phyloP scores from a whole-genome alignment of 2,329 filamentous ascomycete genomes.

The Colletotrichum endophyticum region DNA sequence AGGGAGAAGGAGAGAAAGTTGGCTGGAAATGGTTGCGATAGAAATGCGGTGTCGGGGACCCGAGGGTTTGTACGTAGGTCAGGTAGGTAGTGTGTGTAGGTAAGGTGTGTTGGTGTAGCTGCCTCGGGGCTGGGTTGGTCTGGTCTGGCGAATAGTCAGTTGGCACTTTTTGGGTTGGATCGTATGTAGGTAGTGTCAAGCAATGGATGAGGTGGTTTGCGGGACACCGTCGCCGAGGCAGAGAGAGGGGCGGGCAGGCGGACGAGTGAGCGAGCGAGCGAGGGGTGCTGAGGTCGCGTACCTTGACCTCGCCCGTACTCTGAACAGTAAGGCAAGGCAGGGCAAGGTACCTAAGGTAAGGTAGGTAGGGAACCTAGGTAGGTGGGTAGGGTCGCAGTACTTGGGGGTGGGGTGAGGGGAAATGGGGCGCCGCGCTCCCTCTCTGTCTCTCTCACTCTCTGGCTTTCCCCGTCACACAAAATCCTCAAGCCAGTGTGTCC shows the following conservation, averaged over 20 bases:
- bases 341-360: not conserved
- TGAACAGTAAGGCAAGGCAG: not conserved
- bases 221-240: slow-evolving; percentile 6
- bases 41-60: slow-evolving; percentile 16
- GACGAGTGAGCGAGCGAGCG: not conserved
- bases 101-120: not conserved
- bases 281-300: not conserved
- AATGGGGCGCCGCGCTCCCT: not conserved
- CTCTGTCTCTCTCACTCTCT: not conserved
- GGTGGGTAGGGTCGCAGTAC: not conserved
- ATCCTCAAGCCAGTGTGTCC: not conserved
- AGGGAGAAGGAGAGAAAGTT: not conserved
- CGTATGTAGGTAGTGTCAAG: not conserved
- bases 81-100: not conserved
- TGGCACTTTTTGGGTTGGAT: not conserved
- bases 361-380: not conserved
- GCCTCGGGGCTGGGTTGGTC: slow-evolving; percentile 13
- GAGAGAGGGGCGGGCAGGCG: not conserved
- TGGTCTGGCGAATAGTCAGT: slow-evolving; percentile 19
- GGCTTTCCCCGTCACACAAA: not conserved
- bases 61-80: not conserved
- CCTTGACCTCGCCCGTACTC: not conserved
- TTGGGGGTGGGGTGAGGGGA: not conserved
- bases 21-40: slow-evolving; percentile 2
- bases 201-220: slow-evolving; percentile 14